A percentile compares a stretch with the other conserved stretches of the same genome.
These are phyloP conservation scores for Fusarium algeriense DNA, from an alignment of 2,329 filamentous ascomycete genomes.

Conservation along the genomic window DNA sequence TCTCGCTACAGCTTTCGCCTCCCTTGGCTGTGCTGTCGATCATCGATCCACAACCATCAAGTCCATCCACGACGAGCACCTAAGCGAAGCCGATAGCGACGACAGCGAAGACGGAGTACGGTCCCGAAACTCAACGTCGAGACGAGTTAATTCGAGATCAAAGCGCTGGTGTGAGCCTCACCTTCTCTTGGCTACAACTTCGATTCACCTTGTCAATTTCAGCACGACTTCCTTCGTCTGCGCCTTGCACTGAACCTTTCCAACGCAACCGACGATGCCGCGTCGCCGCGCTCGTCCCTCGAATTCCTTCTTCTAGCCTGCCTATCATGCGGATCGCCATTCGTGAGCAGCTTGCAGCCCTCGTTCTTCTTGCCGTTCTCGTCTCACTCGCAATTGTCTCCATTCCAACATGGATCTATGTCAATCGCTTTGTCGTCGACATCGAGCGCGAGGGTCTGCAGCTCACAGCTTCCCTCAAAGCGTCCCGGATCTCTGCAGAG, in stretches of 20 bases:
- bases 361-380: constrained; percentile 82
- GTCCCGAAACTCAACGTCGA: not conserved
- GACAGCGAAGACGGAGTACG: constrained; percentile 9
- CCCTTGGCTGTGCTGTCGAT: constrained; percentile 41
- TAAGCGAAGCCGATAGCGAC: constrained; percentile 15
- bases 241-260: constrained; percentile 14
- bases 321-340: constrained; percentile 84
- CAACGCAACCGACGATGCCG: constrained; percentile 46
- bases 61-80: constrained; percentile 16
- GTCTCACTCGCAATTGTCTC: constrained; percentile 82
- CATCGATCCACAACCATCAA: constrained; percentile 40
- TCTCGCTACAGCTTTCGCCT: constrained; percentile 31
- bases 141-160: constrained; percentile 7
- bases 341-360: constrained; percentile 83
- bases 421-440: constrained; percentile 65
- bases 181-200: not conserved
- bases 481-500: constrained; percentile 82
- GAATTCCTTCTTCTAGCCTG: constrained; percentile 41
- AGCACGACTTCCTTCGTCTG: constrained; percentile 23
- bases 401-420: constrained; percentile 77
- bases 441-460: constrained; percentile 73
- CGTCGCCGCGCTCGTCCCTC: constrained; percentile 39
- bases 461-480: constrained; percentile 87
- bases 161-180: constrained; percentile 9
- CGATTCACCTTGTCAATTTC: constrained; percentile 4